A percentile compares a stretch with the other conserved stretches of the same genome.
phyloP scores from a whole-genome alignment of 2,329 filamentous ascomycete species.

The Neofusicoccum cordaticola region DNA sequence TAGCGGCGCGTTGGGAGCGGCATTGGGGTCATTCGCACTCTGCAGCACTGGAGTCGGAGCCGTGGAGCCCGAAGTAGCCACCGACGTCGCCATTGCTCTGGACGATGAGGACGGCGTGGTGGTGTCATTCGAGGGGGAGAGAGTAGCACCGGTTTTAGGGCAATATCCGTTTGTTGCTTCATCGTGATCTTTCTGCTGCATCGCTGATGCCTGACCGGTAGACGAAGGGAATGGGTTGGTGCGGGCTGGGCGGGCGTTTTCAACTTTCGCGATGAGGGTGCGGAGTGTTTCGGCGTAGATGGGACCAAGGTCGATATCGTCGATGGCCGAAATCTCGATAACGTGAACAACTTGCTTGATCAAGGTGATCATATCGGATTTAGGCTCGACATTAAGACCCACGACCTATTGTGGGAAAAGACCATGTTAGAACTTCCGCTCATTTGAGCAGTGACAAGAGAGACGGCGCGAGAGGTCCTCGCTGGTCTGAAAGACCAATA shows the following conservation, averaged over 20 bases:
- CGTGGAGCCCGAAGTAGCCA: background rate
- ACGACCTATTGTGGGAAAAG: background rate
- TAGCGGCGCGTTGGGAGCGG: background rate
- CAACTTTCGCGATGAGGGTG: conserved; percentile 7
- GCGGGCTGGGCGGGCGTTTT: background rate
- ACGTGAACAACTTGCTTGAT: conserved; percentile 10
- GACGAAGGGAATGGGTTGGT: background rate
- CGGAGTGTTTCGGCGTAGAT: background rate
- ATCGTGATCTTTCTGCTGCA: background rate
- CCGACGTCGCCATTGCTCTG: background rate
- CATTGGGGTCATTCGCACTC: background rate
- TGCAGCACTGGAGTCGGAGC: background rate
- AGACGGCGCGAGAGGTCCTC: too few relatives aligned
- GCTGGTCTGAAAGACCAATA: background rate
- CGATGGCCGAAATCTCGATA: conserved; percentile 1
- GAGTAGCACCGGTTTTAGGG: background rate
- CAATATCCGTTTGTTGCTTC: background rate
- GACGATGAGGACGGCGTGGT: background rate
- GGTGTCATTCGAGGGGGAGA: background rate
- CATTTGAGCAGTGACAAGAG: background rate
- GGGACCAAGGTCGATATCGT: conserved; percentile 10
- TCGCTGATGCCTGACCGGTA: background rate
- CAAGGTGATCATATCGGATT: background rate
- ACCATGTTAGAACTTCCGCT: background rate
- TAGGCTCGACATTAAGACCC: conserved; percentile 2